Percentiles rank a stretch among this genome's conserved stretches.
These are phyloP conservation scores for Geotrichum histeridarum DNA, from an alignment of 1,139 yeast species.

Conservation along the genomic window DNA sequence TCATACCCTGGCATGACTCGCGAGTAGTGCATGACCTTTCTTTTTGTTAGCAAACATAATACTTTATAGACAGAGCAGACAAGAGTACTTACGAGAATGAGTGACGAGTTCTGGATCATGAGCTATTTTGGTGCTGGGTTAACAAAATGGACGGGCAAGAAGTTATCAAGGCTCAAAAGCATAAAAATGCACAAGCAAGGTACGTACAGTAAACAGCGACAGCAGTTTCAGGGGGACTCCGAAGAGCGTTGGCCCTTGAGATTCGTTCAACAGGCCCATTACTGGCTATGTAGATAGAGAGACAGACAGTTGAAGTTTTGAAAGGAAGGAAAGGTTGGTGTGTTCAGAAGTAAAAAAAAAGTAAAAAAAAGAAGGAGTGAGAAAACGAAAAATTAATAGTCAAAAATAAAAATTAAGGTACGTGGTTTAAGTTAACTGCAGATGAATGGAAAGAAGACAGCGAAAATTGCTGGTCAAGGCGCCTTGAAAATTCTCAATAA, in stretches of 20 bases:
- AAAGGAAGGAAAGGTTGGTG: neutral
- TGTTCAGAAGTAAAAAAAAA: neutral
- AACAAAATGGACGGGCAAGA: slow-evolving; percentile 2
- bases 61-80: neutral
- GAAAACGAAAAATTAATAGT: neutral
- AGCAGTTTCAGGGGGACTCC: slow-evolving; percentile 34
- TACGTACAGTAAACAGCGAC: slow-evolving; percentile 32
- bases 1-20: slow-evolving; percentile 41
- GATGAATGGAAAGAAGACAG: too few relatives aligned
- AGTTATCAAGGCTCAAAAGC: neutral
- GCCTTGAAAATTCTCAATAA: too few relatives aligned
- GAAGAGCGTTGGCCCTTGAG: slow-evolving; percentile 20
- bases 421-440: too few relatives aligned
- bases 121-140: slow-evolving; percentile 20
- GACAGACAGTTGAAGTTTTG: neutral
- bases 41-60: neutral
- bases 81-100: slow-evolving; percentile 30
- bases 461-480: too few relatives aligned
- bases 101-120: slow-evolving; percentile 38
- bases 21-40: slow-evolving; percentile 40
- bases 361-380: neutral
- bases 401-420: too few relatives aligned
- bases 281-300: neutral
- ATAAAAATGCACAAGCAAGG: neutral
- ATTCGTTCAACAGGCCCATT: slow-evolving; percentile 4